These are phyloP conservation scores for Ambrosiella cleistominuta DNA, from an alignment of 2,329 filamentous ascomycete species.

Conservation along the genomic window DNA sequence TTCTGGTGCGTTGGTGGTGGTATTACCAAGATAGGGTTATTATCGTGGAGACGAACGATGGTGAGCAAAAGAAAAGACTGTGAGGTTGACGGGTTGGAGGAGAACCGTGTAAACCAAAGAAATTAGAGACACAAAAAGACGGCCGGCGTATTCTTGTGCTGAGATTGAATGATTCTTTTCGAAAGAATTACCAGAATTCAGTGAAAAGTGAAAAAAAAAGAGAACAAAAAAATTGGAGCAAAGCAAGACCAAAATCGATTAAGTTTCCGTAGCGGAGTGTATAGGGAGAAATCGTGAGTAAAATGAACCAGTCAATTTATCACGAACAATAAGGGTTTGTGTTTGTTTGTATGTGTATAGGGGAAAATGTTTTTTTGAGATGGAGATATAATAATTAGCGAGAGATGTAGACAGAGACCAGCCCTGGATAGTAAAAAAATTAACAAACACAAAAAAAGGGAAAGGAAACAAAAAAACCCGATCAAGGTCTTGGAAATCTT, in stretches of 20 bases:
- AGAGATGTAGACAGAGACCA: conserved; percentile 29
- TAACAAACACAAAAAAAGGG: conserved; percentile 23
- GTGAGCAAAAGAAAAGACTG: not conserved
- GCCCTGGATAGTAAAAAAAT: conserved; percentile 29
- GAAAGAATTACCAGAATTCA: conserved; percentile 14
- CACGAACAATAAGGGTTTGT: conserved; percentile 10
- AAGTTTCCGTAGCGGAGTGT: conserved; percentile 1
- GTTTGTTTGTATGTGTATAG: conserved; percentile 17
- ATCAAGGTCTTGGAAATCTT: conserved; percentile 36
- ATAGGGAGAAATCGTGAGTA: conserved; percentile 1
- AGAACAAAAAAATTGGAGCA: conserved; percentile 1
- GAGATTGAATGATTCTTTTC: conserved; percentile 5
- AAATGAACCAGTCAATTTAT: conserved; percentile 13
- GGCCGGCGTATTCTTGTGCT: conserved; percentile 15
- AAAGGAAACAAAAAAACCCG: conserved; percentile 30
- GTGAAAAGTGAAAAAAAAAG: not conserved
- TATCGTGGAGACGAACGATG: not conserved
- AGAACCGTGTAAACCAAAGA: conserved; percentile 14
- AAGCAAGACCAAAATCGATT: conserved; percentile 11
- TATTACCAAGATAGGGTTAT: conserved; percentile 19
- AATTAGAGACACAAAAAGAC: conserved; percentile 18
- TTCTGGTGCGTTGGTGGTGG: conserved; percentile 15
- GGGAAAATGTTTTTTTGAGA: conserved; percentile 14
- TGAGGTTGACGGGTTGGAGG: conserved; percentile 12
- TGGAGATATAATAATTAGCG: conserved; percentile 16